phyloP scores from a whole-genome alignment of 2,329 filamentous ascomycete species.

The Aspergillus sp. region DNA sequence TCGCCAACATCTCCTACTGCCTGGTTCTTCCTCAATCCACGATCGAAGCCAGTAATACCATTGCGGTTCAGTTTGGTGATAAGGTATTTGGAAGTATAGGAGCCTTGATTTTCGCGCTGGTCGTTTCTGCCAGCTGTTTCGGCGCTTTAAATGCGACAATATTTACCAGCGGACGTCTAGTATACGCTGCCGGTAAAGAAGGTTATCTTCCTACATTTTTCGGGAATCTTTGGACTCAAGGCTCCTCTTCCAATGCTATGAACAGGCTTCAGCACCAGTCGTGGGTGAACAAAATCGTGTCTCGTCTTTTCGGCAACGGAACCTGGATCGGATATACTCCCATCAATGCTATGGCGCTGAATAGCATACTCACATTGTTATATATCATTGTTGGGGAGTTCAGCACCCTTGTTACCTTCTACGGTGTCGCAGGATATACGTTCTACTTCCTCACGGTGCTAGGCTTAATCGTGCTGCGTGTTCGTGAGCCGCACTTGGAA shows the following conservation, averaged over 20 bases:
- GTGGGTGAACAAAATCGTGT: constrained; percentile 60
- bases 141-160: constrained; percentile 91
- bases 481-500: constrained; percentile 83
- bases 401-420: constrained; percentile 88
- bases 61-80: constrained; percentile 90
- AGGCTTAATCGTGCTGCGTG: constrained; percentile 84
- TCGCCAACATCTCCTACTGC: constrained; percentile 93
- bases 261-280: constrained; percentile 46
- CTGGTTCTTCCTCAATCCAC: constrained; percentile 79
- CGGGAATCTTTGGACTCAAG: constrained; percentile 72
- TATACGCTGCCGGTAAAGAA: constrained; percentile 94
- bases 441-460: constrained; percentile 97
- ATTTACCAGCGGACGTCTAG: constrained; percentile 87
- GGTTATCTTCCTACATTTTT: constrained; percentile 86
- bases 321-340: constrained; percentile 87
- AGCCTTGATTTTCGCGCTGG: constrained; percentile 78
- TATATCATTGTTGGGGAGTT: constrained; percentile 92
- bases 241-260: constrained; percentile 27
- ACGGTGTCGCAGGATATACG: constrained; percentile 93
- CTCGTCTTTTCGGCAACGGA: constrained; percentile 69
- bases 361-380: constrained; percentile 67
- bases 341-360: constrained; percentile 86
- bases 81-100: constrained; percentile 86
- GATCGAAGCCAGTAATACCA: constrained; percentile 86
- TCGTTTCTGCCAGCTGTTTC: constrained; percentile 89